Evolutionary conservation across 331 rosid genomes (phyloP).

Genomic region (Spiraea crenata): DNA sequence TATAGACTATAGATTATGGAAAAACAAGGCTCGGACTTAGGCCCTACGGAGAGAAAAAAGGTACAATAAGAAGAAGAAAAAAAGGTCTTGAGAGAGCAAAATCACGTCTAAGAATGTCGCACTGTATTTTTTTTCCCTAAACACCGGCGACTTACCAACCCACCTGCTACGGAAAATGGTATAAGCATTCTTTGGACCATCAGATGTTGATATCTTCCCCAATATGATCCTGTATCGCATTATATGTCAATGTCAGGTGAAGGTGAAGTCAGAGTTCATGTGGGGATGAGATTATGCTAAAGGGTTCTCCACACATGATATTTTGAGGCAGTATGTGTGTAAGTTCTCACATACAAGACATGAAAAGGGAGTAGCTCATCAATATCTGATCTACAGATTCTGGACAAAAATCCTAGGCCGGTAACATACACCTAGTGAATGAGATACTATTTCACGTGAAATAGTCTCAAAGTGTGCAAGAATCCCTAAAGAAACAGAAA

Average conservation of each 20-base stretch:
- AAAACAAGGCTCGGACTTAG: background rate
- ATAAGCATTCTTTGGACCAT: slow-evolving; percentile 87
- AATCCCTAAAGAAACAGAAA: background rate
- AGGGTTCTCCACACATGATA: slow-evolving; percentile 37
- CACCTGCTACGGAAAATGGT: slow-evolving; percentile 89
- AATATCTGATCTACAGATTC: slow-evolving; percentile 15
- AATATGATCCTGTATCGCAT: slow-evolving; percentile 89
- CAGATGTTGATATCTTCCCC: slow-evolving; percentile 90
- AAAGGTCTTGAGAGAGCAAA: slow-evolving; percentile 32
- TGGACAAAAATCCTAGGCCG: slow-evolving; percentile 2
- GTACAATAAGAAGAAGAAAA: background rate
- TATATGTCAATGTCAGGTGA: slow-evolving; percentile 71
- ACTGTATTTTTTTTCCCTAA: slow-evolving; percentile 23
- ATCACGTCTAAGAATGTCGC: slow-evolving; percentile 29
- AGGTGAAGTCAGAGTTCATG: slow-evolving; percentile 45
- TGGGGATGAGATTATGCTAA: slow-evolving; percentile 50
- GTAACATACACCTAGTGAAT: background rate
- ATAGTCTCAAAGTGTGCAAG: background rate
- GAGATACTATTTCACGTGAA: background rate
- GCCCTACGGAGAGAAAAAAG: slow-evolving; percentile 2
- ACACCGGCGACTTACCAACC: slow-evolving; percentile 74
- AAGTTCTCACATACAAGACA: slow-evolving; percentile 32
- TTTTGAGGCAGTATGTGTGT: slow-evolving; percentile 34
- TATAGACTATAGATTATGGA: background rate
- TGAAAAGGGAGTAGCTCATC: slow-evolving; percentile 23